Base-by-base conservation (phyloP, 192 early-diverging fungal genomes). In the Podila horticola region DNA sequence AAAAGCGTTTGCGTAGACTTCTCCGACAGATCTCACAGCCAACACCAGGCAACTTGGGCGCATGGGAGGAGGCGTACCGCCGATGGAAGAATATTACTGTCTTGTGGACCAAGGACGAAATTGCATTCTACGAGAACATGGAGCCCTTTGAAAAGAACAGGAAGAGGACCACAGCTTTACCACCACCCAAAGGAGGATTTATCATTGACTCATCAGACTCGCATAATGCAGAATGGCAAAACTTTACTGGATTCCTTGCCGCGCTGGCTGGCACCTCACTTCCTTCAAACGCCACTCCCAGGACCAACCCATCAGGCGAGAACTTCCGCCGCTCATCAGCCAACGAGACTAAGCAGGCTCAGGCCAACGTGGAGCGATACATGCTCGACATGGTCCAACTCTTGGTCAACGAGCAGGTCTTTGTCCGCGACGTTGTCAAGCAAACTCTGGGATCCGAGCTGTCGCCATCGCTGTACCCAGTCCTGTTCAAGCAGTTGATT, bases 371-470 rank as follows among this genome's bases (percentile, higher is more conserved):
- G 8, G 91, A 94, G 51, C 86, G 84, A 17, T 96, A 92, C 62
- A 84, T 95, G 73, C 69, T 75, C 34, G 92, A 95, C 20, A 85
- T 96, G 84, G 88, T 93, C 1, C 88, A 91, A 30, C 84, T 96
- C 24, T 69, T 95, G 28, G 85, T 91, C 3, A 91, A 85, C n/a
- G 94, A 97, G 62, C 91, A 92, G 52, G 86, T 91, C 7, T 79
- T 91, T 62, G 87, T 96, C 20, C 86, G 95, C 17, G 94, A 95
- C 79, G 86, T 83, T 50, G 92, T 89, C 13, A 93, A 92, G 67
- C 93, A 96, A 36, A 89, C 92, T n/a, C 76, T 97, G n/a, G 95
- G 94, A 19, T 81, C 79, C 20, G 95, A 96, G 52, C 82, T 97
- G 19, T 84, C 86, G 6, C 87, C 88, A 19, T 83, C 86, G 4